Evolutionary conservation across 140 eudicot genomes (phyloP), one percentile per base, ranked within the genome.

Genomic region (Erigeron philadelphicus): DNA sequence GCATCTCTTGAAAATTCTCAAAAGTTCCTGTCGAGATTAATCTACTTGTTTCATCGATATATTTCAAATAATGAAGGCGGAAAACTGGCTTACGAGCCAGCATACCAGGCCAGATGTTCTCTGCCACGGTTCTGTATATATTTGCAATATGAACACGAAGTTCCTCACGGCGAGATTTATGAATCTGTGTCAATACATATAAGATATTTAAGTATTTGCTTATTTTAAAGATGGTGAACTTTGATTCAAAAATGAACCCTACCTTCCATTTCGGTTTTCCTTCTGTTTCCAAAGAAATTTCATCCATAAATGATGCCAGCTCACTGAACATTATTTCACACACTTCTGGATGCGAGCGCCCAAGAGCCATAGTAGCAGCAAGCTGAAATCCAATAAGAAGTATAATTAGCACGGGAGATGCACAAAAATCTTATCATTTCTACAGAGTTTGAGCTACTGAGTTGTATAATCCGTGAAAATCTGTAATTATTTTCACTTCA

Each of bases 211-310:
- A 46, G 31, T 62, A 76, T 45, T n/a, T 0, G 5, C 38, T 31
- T 31, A 31, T 25, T 61, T 1, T 13, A 55, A 49, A 9, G 43
- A 63, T 64, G 61, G 9, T 45, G 40, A 70, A 11, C 23, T 47
- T 41, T 59, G 58, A 35, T 44, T 52, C 56, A 19, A 61, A 61
- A 19, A 53, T 53, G 48, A 70, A 73, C 15, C 54, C 11, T 81
- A 90, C 97, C 96, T 90, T 90, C 97, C 97, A 90, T 78, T 90
- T 90, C 11, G 95, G 80, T 76, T 88, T 90, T 57, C 87, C 96
- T 77, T 90, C 97, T 8, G 90, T 82, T 81, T 90, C 97, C 50
- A 70, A 76, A 80, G 97, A 87, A 42, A 84, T 72, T 61, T 90
- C 97, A 62, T 90, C 95, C 54, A 88, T 76, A 71, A 85, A 88